Evolutionary conservation across 2,329 filamentous ascomycete species (phyloP).

Genomic region (Monilinia vaccinii-corymbosi): DNA sequence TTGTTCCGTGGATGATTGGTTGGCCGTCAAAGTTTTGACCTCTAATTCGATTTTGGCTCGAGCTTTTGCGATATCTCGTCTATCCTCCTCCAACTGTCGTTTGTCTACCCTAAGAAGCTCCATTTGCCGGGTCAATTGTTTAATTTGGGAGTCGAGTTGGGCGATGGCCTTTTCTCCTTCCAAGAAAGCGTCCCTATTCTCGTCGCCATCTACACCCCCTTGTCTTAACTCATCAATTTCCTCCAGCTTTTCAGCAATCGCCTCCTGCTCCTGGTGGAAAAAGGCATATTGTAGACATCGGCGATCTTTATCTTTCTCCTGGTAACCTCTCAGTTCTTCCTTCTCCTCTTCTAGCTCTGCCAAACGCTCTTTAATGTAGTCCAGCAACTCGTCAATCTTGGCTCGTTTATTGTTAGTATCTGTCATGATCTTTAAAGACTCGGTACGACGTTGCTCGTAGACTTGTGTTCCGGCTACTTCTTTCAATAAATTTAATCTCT

Average conservation of each 20-base stretch:
- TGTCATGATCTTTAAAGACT: conserved; percentile 93
- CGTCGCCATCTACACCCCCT: conserved; percentile 75
- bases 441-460: conserved; percentile 83
- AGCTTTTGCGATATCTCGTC: conserved; percentile 68
- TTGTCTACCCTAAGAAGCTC: conserved; percentile 80
- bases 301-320: conserved; percentile 88
- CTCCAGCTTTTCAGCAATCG: conserved; percentile 67
- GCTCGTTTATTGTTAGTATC: conserved; percentile 91
- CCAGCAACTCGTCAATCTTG: conserved; percentile 88
- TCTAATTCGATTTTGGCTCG: conserved; percentile 82
- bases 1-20: conserved; percentile 68
- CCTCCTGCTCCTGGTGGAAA: conserved; percentile 79
- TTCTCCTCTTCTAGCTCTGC: conserved; percentile 93
- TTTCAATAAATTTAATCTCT: conserved; percentile 82
- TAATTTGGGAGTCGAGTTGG: conserved; percentile 69
- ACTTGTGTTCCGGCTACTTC: conserved; percentile 98
- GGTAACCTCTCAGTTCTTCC: conserved; percentile 85
- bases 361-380: conserved; percentile 85
- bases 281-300: conserved; percentile 92
- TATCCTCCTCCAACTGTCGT: conserved; percentile 79
- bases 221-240: conserved; percentile 75
- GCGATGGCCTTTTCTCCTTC: conserved; percentile 72
- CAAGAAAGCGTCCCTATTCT: conserved; percentile 66
- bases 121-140: conserved; percentile 70
- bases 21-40: conserved; percentile 73